These are phyloP conservation scores for Phialophora macrospora DNA, from an alignment of 2,329 filamentous ascomycete species.

Conservation along the genomic window DNA sequence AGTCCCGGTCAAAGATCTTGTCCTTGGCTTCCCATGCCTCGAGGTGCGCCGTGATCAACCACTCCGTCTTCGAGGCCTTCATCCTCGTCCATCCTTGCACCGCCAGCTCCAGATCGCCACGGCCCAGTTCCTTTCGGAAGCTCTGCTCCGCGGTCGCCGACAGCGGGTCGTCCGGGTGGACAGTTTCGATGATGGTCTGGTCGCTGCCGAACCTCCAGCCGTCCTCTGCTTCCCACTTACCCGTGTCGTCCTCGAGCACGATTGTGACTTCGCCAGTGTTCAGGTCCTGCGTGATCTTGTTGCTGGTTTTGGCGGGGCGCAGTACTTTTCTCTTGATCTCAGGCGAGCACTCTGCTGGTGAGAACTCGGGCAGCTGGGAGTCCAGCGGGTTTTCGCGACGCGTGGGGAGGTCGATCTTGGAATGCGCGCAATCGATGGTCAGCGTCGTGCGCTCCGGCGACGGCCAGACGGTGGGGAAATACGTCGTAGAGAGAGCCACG, in stretches of 20 bases:
- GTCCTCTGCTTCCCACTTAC: neutral
- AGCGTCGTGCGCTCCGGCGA: constrained; percentile 23
- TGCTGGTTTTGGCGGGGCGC: too few relatives aligned
- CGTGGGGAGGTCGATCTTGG: constrained; percentile 3
- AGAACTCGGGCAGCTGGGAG: too few relatives aligned
- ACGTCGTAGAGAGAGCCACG: constrained; percentile 23
- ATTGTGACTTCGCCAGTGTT: neutral
- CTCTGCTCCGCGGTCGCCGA: constrained; percentile 21
- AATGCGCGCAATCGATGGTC: constrained; percentile 22
- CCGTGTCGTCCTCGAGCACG: constrained; percentile 7
- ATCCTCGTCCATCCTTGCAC: too few relatives aligned
- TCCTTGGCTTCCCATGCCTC: too few relatives aligned
- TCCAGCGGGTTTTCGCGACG: too few relatives aligned
- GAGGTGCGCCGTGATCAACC: too few relatives aligned
- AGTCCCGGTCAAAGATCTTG: too few relatives aligned
- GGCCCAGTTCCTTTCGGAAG: constrained; percentile 25
- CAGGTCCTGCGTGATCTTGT: too few relatives aligned
- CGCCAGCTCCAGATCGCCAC: neutral
- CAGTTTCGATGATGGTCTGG: constrained; percentile 20
- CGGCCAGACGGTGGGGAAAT: constrained; percentile 27
- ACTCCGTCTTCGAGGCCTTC: too few relatives aligned
- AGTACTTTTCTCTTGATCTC: too few relatives aligned
- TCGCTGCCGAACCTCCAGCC: constrained; percentile 26
- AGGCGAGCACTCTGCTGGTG: too few relatives aligned
- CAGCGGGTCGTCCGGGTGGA: constrained; percentile 24